Base-by-base conservation (phyloP, 1,139 yeast genomes). In the Hanseniaspora gamundiae region DNA sequence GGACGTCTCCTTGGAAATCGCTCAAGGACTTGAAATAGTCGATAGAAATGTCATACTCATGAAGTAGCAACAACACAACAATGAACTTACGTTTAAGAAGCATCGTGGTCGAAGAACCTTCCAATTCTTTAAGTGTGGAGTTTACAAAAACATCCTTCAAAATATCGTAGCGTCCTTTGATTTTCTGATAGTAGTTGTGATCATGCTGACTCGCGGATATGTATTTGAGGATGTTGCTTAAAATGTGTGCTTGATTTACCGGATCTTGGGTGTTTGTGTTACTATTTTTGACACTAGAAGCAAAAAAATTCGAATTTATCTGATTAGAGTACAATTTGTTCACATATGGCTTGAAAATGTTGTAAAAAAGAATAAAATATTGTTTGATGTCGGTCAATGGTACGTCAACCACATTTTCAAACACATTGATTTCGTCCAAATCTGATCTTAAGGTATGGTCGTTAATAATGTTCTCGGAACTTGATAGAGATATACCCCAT, bases 111-210 rank as follows among this genome's bases (percentile, higher is more conserved):
- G 13, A 28, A 6, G 10, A 10, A 2, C 68, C 60, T 46, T 82
- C 93, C 51, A 87, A 69, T 52, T 86, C 95, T 41, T 78, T 65
- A 29, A 84, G 58, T 8, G 83, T 70, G 0, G 93, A 86, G 55
- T 74, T 81, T 44, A 82, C 82, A 57, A 85, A 84, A 33, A 83
- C 68, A 54, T 82, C 93, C 41, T 53, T 53, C 11, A 59, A 42
- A 33, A 33, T 33, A 8, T 33, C 36, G n/a, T 33, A 33, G 13
- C 36, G 36, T 3, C 21, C 24, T 19, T 50, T 47, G 2, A 54
- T 49, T 35, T 48, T 49, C 8, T 41, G 48, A 40, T 40, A 56
- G 28, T 49, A 51, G 19, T 4, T 17, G 36, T 14, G 9, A 33
- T 52, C 57, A 36, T 49, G 49, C 10, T 29, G 33, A 36, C 54